A percentile compares a stretch with the other conserved stretches of the same genome.
These are phyloP conservation scores for Oryza rufipogon DNA, from an alignment of 176 grass and related monocot species.

Conservation along the genomic window DNA sequence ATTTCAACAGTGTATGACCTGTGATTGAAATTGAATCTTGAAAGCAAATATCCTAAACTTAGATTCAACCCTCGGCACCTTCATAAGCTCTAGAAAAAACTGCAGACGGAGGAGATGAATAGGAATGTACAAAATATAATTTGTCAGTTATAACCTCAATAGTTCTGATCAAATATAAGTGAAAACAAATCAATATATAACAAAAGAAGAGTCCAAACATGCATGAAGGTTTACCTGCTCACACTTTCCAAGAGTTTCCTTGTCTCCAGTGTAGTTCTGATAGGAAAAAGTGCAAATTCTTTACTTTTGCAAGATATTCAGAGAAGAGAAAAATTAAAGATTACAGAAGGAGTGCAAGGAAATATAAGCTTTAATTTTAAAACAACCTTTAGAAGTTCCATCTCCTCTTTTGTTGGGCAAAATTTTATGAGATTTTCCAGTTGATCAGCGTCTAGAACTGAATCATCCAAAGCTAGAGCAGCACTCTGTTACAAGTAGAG, in stretches of 20 bases:
- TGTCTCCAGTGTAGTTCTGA: conserved; percentile 73
- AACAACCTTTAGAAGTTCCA: conserved; percentile 94
- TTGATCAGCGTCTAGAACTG: conserved; percentile 89
- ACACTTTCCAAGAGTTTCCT: conserved; percentile 94
- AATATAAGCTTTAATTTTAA: conserved; percentile 22
- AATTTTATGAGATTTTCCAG: conserved; percentile 95
- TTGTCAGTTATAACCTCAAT: conserved; percentile 6
- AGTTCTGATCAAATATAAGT: background rate
- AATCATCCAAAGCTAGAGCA: conserved; percentile 89
- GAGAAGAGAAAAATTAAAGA: conserved; percentile 37
- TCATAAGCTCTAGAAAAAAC: conserved; percentile 98
- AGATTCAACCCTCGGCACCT: conserved; percentile 94
- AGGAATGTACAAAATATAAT: conserved; percentile 27
- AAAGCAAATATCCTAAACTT: conserved; percentile 89
- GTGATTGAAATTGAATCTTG: conserved; percentile 92
- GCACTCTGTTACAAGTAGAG: conserved; percentile 59
- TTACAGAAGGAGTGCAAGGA: conserved; percentile 24
- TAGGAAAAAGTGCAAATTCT: conserved; percentile 47
- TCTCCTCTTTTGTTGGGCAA: conserved; percentile 98
- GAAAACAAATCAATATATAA: background rate
- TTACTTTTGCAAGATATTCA: conserved; percentile 44
- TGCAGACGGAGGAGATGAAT: conserved; percentile 37
- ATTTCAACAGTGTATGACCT: conserved; percentile 57
- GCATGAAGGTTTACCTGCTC: conserved; percentile 68
- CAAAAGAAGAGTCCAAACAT: conserved; percentile 19